Percentiles rank a stretch among this genome's conserved stretches.
phyloP scores from a whole-genome alignment of 1,139 yeast species.

The Lizanozyma gosingica region DNA sequence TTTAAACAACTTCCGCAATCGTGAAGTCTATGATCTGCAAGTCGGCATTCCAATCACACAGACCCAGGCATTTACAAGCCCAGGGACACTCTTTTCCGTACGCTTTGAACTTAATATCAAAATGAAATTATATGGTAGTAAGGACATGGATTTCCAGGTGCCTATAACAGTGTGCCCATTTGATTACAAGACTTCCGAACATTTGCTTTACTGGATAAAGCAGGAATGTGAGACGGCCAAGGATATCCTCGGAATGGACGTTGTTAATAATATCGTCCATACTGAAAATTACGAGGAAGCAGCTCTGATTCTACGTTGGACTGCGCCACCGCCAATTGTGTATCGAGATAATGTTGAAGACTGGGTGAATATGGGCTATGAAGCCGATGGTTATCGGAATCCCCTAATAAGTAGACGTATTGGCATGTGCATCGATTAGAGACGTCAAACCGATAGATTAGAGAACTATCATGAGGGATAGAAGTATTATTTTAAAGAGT shows the following conservation, averaged over 20 bases:
- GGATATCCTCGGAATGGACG: slow-evolving; percentile 20
- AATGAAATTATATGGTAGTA: slow-evolving; percentile 40
- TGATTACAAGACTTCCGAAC: slow-evolving; percentile 37
- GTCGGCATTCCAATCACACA: slow-evolving; percentile 36
- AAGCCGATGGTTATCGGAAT: not conserved
- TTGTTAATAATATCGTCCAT: not conserved
- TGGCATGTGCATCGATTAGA: not conserved
- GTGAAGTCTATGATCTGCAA: slow-evolving; percentile 12
- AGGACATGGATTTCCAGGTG: slow-evolving; percentile 38
- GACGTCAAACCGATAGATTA: too few relatives aligned
- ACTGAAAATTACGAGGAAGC: not conserved
- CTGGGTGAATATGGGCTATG: not conserved
- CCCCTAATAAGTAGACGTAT: not conserved
- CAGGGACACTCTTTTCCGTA: slow-evolving; percentile 45
- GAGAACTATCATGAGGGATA: too few relatives aligned
- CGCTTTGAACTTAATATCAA: slow-evolving; percentile 43
- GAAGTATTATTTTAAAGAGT: too few relatives aligned
- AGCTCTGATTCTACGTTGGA: not conserved
- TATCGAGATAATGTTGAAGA: not conserved
- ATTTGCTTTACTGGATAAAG: slow-evolving; percentile 41
- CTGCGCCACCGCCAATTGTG: not conserved
- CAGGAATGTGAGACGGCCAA: slow-evolving; percentile 42
- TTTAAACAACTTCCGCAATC: not conserved
- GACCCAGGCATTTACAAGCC: slow-evolving; percentile 37
- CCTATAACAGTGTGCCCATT: slow-evolving; percentile 50